Base-by-base conservation (phyloP, 495 filamentous ascomycete genomes). In the Hypoxylon fragiforme region DNA sequence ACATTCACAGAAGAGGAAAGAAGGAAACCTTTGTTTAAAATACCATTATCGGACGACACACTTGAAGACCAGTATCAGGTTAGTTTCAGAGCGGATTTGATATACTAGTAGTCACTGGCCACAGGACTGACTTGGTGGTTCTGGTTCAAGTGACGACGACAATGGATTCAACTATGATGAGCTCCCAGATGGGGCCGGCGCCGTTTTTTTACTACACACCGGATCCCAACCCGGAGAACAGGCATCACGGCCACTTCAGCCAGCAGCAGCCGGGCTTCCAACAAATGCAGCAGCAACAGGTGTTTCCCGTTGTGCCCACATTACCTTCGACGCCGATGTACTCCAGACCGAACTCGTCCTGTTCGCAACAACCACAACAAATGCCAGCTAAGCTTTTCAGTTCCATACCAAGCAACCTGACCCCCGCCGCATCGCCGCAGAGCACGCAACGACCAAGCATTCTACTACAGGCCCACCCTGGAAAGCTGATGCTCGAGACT, bases 151-250 rank as follows among this genome's bases (percentile, higher is more conserved):
- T 5, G 35, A 34, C 34, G 16, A 41, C 50, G 41, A 69, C 57
- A 56, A 78, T 79, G 75, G 76, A 77, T 22, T 50, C 63, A 65
- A 75, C 64, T 41, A 74, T 76, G 71, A 67, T 70, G 37, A 42
- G 77, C 52, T 83, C 79, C 43, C 66, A 78, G 65, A 87, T 87
- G 78, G 87, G 84, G 36, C 89, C 90, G 66, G 79, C 89, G 44
- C 76, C 88, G 13, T 97, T 95, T 80, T 91, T 88, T 83, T 96
- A 92, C 79, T 97, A 96, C 74, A 86, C 83, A 57, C 86, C 86
- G 50, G 89, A 92, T 46, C 81, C 85, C 37, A 85, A 80, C 66
- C 76, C 81, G 37, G 88, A 95, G 69, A 82, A 80, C 66, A 76
- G 85, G 65, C 88, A 90, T 63, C 89, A 92, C 67, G 85, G 87